Evolutionary conservation across 768 basidiomycete species (phyloP), one percentile per base, ranked within the genome.

Genomic region (Pisolithus tinctorius): DNA sequence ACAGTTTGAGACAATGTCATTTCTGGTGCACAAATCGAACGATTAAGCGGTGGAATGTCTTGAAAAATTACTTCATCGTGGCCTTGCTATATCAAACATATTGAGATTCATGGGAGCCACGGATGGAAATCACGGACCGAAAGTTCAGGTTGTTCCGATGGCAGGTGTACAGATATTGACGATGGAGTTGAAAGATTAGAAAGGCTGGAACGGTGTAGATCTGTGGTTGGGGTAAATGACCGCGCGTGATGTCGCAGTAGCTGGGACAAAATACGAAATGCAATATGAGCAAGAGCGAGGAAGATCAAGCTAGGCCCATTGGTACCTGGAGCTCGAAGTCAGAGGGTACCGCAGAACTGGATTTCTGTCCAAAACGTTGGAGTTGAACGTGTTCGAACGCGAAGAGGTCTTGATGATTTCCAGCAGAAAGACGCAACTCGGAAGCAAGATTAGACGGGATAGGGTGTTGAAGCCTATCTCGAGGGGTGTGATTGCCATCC

Each of bases 21-120:
- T 4, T 20, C 1, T 4, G 23, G 40, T 20, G 11, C 13, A 20
- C 51, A 41, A 27, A 17, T 48, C n/a, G 27, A 29, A 1, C 20
- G 43, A 55, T 49, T 34, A 64, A 63, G 56, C 16, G 65, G 65
- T 53, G 56, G 40, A 31, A 54, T 26, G 4, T 52, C 45, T 1
- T 43, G 20, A 20, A 55, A 37, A 4, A 29, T 26, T 3, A 49
- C 36, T 41, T 58, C 64, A 8, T 62, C 62, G 25, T 63, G 53
- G 26, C 17, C n/a, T 27, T 29, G 44, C 30, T 31, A 45, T 42
- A 42, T 10, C 23, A 47, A 25, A 10, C 41, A 50, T 20, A 47
- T 7, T 17, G 17, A 17, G 30, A 30, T 14, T 29, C 30, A 27
- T 2, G 27, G 26, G 47, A 57, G 51, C 8, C 46, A 44, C 34